Conservation (phyloP, 2,329 filamentous ascomycete species). For the Aspergillus tanneri region DNA sequence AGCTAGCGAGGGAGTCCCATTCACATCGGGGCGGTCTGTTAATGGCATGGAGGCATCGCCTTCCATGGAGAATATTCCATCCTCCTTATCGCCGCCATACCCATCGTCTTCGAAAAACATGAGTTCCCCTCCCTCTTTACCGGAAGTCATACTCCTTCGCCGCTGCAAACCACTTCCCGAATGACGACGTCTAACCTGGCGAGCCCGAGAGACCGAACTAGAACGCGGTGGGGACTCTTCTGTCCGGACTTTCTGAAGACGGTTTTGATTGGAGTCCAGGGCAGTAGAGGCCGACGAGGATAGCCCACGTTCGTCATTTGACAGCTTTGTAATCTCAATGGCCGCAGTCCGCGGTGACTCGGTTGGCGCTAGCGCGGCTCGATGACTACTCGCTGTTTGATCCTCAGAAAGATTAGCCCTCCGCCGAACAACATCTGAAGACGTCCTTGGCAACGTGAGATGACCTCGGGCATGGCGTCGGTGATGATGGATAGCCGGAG, state of each 20-base stretch:
- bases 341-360: slow-evolving; percentile 24
- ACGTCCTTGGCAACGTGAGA: slow-evolving; percentile 59
- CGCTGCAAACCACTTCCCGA: slow-evolving; percentile 82
- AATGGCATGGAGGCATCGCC: slow-evolving; percentile 40
- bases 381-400: slow-evolving; percentile 26
- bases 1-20: slow-evolving; percentile 16
- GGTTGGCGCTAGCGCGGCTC: slow-evolving; percentile 18
- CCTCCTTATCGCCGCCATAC: slow-evolving; percentile 74
- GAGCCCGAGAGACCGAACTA: slow-evolving; percentile 32
- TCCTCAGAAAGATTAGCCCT: slow-evolving; percentile 38
- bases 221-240: slow-evolving; percentile 48
- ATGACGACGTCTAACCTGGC: slow-evolving; percentile 63
- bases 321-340: slow-evolving; percentile 30
- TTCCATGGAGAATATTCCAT: slow-evolving; percentile 69
- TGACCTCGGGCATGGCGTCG: slow-evolving; percentile 66
- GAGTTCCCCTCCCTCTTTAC: slow-evolving; percentile 73
- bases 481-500: slow-evolving; percentile 77
- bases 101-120: slow-evolving; percentile 89
- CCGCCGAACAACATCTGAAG: slow-evolving; percentile 33
- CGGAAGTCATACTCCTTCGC: slow-evolving; percentile 67
- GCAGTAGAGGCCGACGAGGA: slow-evolving; percentile 42
- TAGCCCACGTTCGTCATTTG: slow-evolving; percentile 30
- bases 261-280: slow-evolving; percentile 34
- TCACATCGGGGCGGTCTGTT: slow-evolving; percentile 3
- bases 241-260: slow-evolving; percentile 35